Conservation (phyloP, 179 eudicot species). For the Beta corolliflora region DNA sequence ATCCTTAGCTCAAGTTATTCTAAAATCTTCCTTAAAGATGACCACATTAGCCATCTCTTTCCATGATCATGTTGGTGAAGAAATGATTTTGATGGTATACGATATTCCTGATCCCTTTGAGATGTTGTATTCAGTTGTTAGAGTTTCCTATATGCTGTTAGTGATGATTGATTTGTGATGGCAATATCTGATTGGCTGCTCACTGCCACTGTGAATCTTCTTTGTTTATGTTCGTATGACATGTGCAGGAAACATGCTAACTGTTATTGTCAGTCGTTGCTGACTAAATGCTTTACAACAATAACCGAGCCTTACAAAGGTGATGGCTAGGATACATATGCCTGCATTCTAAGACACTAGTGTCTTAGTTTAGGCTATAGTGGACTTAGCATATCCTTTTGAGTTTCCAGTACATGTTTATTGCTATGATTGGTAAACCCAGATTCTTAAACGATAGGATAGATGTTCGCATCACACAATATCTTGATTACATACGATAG, state of each 20-base stretch:
- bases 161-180: not conserved
- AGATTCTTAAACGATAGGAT: not conserved
- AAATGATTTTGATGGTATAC: not conserved
- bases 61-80: not conserved
- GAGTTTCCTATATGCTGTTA: not conserved
- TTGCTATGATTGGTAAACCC: not conserved
- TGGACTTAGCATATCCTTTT: not conserved
- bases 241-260: not conserved
- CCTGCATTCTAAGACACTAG: not conserved
- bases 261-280: not conserved
- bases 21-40: not conserved
- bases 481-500: not conserved
- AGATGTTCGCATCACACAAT: not conserved
- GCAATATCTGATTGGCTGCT: not conserved
- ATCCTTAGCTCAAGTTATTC: constrained; percentile 2
- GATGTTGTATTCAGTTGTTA: not conserved
- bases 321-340: not conserved
- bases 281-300: not conserved
- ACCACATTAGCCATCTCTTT: not conserved
- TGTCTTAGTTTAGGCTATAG: not conserved
- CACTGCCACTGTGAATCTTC: not conserved
- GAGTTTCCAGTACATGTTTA: not conserved
- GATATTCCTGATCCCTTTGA: not conserved
- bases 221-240: not conserved
- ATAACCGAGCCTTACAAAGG: not conserved